Base-by-base conservation (phyloP, 371 early-diverging fungal genomes). In the Rhizopus sp. region DNA sequence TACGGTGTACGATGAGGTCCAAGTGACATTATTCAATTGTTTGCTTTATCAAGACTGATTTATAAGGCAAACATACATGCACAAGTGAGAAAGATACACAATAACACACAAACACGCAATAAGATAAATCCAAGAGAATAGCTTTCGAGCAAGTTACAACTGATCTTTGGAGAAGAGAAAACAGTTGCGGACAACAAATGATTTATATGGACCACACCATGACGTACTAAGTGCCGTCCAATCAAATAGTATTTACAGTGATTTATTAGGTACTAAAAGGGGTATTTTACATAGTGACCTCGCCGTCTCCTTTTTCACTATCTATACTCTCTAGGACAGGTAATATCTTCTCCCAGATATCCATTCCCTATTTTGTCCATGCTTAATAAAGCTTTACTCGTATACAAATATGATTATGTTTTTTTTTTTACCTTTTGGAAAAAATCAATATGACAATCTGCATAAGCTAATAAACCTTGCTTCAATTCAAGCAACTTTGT, bases 401-500 rank as follows among this genome's bases (percentile, higher is more conserved):
- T 23, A 23, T 23, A 23, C 2, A 23, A 23, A 23, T 23, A 23
- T 23, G 23, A 23, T 78, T 55, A 85, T 74, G 57, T 84, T 85
- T 60, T 84, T n/a, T n/a, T n/a, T 13, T 50, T 15, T 71, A 76
- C 76, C 64, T 73, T 66, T 47, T 64, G 31, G 50, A 65, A 91
- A 62, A 89, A 97, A 48, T 84, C 85, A 35, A 93, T 80, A 61
- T 94, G 91, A 31, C 88, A 83, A 7, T 88, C 84, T 5, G 88
- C 84, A 61, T 92, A 88, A 16, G 86, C 88, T 17, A 81, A 51
- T 56, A 95, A 70, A 16, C 87, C 84, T 40, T 88, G 83, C 60
- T 89, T 91, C 55, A 94, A 80, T 60, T 96, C 97, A 12, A 72
- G 72, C 46, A 84, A 77, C 70, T 93, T 93, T 59, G 88, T 75